These are phyloP conservation scores for Leucocoprinus sp. DNA, from an alignment of 768 basidiomycete species.

Conservation along the genomic window DNA sequence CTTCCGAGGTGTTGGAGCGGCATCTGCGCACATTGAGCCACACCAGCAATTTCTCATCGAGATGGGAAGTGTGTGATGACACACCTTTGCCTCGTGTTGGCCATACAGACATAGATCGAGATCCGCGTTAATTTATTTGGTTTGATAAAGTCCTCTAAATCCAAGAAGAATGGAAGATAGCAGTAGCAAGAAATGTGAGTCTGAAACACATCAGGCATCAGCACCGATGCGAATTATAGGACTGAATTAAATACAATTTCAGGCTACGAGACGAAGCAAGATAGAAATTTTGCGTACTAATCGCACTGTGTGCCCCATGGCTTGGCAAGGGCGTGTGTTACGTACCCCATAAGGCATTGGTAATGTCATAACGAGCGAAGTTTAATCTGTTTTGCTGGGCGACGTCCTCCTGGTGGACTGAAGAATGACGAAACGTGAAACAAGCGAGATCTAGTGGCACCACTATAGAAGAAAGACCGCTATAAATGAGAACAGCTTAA, in stretches of 20 bases:
- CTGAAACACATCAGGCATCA: neutral
- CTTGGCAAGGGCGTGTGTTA: neutral
- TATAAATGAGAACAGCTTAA: too few species aligned
- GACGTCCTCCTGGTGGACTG: neutral
- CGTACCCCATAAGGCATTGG: neutral
- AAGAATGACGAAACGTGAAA: neutral
- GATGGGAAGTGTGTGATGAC: neutral
- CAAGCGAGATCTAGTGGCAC: too few species aligned
- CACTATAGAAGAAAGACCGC: too few species aligned
- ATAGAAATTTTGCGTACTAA: neutral
- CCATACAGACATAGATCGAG: neutral
- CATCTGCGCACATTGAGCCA: neutral
- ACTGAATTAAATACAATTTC: conserved; percentile 9
- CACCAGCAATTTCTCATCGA: conserved; percentile 2
- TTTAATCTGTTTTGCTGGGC: conserved; percentile 1
- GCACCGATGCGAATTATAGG: neutral
- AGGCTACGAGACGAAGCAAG: neutral
- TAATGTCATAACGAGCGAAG: neutral
- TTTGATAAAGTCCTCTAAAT: too few species aligned
- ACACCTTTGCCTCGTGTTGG: conserved; percentile 7
- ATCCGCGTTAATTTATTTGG: too few species aligned
- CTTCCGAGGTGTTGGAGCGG: neutral
- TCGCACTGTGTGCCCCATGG: conserved; percentile 5
- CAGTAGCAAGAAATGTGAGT: neutral
- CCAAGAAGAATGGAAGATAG: neutral